Conservation (phyloP, 164 flowering plant genomes). For the Saururus chinensis region DNA sequence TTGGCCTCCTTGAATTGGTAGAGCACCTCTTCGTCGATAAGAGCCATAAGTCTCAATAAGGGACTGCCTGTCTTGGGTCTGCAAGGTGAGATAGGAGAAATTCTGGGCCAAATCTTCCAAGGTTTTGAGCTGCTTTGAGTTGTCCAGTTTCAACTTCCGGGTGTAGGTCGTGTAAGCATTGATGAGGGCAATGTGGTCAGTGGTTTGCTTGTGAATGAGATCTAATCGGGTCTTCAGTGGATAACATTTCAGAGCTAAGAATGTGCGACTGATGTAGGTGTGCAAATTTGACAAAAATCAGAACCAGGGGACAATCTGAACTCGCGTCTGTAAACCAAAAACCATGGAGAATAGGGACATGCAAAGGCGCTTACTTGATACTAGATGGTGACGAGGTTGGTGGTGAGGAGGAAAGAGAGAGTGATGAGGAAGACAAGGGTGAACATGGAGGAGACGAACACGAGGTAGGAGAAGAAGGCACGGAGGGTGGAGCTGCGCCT, state of each 20-base stretch:
- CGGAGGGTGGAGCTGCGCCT: slow-evolving; percentile 12
- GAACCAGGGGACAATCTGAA: too few relatives aligned
- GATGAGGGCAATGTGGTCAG: slow-evolving; percentile 65
- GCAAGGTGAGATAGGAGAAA: slow-evolving; percentile 39
- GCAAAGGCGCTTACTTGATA: slow-evolving; percentile 11
- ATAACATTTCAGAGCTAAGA: slow-evolving; percentile 68
- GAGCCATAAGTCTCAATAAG: slow-evolving; percentile 47
- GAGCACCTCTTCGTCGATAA: slow-evolving; percentile 65
- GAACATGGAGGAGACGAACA: slow-evolving; percentile 77
- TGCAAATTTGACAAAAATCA: slow-evolving; percentile 9
- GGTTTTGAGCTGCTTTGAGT: slow-evolving; percentile 51
- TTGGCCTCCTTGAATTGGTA: slow-evolving; percentile 85
- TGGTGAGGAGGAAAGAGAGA: slow-evolving; percentile 51
- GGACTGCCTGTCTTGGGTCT: too few relatives aligned
- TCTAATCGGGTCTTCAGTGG: slow-evolving; percentile 70
- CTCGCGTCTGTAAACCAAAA: neutral
- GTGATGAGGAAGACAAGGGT: slow-evolving; percentile 82
- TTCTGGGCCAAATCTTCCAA: slow-evolving; percentile 65
- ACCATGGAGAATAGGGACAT: neutral
- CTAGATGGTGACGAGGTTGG: slow-evolving; percentile 34
- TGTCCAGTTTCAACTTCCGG: slow-evolving; percentile 77
- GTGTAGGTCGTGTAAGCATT: slow-evolving; percentile 86
- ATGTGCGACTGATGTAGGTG: slow-evolving; percentile 57
- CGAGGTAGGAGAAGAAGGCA: slow-evolving; percentile 56
- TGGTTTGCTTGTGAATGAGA: slow-evolving; percentile 70